Base-by-base conservation (phyloP, 352 stramenopile species). In the Pseudoperonospora humuli region DNA sequence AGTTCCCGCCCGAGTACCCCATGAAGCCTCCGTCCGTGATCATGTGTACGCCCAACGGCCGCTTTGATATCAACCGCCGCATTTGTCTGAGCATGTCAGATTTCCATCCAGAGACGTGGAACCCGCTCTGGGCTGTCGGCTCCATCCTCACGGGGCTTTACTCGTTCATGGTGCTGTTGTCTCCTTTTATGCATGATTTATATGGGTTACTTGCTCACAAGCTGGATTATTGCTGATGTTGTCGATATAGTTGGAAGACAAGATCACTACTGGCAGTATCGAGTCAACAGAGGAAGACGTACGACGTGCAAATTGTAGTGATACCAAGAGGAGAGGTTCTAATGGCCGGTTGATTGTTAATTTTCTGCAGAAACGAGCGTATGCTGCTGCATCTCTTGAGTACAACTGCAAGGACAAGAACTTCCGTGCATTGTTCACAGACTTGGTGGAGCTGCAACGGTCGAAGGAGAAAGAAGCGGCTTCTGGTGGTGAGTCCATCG, bases 1-100 rank as follows among this genome's bases (percentile, higher is more conserved):
- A 89, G 50, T 98, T 98, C 50, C 91, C 91, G 3, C 87, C 81
- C 28, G 84, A 96, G 59, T 98, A 98, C 54, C 93, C 93, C 13
- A 92, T 97, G 70, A 97, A 97, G 69, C 93, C 94, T 26, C 94
- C 94, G 17, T 78, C 82, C 31, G 86, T 98, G 36, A 86, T 89
- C 75, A 73, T 75, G 91, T 59, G 94, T 39, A 98, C 93, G 24
- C 87, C 86, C 17, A 96, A 90, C 41, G 93, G 93, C 14, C 82
- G 93, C 28, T 98, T 98, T 59, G 80, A 95, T 52, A 71, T 88
- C 7, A 96, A 96, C 50, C 70, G 83, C 27, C 70, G 88, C 21
- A 76, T 98, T 35, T 98, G 93, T 60, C 54, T 98, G 13, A 92
- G 68, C 44, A 97, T 97, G 90, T 95, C 80, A 35, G 92, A 97